A percentile compares a stretch with the other conserved stretches of the same genome.
These are phyloP conservation scores for Aureobasidium sp. DNA, from an alignment of 2,329 filamentous ascomycete genomes.

Conservation along the genomic window DNA sequence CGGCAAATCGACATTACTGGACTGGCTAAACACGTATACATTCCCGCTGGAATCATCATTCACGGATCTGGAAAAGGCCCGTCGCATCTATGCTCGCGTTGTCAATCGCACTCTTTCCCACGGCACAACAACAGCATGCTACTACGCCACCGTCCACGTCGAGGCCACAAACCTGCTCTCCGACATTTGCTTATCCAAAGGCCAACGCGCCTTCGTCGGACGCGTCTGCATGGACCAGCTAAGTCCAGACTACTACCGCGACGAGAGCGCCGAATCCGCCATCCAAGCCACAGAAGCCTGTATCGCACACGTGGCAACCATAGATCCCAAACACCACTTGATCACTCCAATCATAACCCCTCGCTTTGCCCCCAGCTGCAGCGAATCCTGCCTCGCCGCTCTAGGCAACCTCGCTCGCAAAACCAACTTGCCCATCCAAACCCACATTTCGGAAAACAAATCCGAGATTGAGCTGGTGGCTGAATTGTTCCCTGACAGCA, in stretches of 20 bases:
- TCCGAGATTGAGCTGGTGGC: slow-evolving; percentile 66
- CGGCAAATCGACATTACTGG: slow-evolving; percentile 82
- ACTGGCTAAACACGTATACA: slow-evolving; percentile 92
- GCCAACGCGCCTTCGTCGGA: slow-evolving; percentile 86
- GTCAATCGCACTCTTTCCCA: slow-evolving; percentile 75
- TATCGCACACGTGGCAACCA: slow-evolving; percentile 52
- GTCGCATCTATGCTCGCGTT: slow-evolving; percentile 67
- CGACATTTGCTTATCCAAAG: slow-evolving; percentile 67
- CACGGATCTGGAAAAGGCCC: slow-evolving; percentile 54
- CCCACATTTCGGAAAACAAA: slow-evolving; percentile 80
- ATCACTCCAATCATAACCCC: slow-evolving; percentile 75
- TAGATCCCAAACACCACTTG: slow-evolving; percentile 60
- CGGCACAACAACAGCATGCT: slow-evolving; percentile 90
- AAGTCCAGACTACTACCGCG: slow-evolving; percentile 72
- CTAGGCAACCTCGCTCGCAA: slow-evolving; percentile 60
- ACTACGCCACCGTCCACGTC: slow-evolving; percentile 87
- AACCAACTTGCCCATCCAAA: slow-evolving; percentile 67
- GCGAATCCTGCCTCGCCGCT: slow-evolving; percentile 47
- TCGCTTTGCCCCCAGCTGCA: slow-evolving; percentile 53
- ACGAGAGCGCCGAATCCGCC: slow-evolving; percentile 56
- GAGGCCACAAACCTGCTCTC: slow-evolving; percentile 85
- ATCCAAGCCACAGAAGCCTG: slow-evolving; percentile 44
- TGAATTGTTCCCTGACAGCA: slow-evolving; percentile 57
- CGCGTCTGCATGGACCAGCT: slow-evolving; percentile 90
- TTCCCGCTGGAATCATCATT: slow-evolving; percentile 86